Evolutionary conservation across 176 grass and related monocot species (phyloP).

Genomic region (Canna indica): DNA sequence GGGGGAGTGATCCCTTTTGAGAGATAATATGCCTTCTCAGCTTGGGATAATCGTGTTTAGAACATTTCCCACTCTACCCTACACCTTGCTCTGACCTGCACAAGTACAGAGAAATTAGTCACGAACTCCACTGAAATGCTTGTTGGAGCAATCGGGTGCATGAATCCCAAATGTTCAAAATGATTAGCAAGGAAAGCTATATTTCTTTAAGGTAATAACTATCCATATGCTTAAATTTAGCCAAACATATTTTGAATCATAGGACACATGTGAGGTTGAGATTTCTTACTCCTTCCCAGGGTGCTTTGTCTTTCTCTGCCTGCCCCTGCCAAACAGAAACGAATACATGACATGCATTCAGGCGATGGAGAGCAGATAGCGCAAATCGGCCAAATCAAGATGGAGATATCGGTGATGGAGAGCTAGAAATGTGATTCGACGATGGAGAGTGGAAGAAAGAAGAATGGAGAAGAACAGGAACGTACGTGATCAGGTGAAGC

Average conservation of each 20-base stretch:
- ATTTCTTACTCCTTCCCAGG: constrained; percentile 64
- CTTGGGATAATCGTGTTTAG: constrained; percentile 54
- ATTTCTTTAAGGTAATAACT: neutral
- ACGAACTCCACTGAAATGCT: neutral
- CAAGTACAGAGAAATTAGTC: neutral
- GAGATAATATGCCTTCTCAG: constrained; percentile 72
- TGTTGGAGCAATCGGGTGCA: neutral
- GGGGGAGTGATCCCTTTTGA: constrained; percentile 55
- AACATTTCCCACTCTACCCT: constrained; percentile 79
- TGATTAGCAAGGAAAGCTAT: neutral
- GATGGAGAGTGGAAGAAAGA: too few species aligned
- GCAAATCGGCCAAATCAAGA: too few species aligned
- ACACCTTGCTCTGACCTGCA: constrained; percentile 63
- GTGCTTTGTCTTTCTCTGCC: constrained; percentile 46
- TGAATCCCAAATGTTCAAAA: neutral
- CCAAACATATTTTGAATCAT: neutral
- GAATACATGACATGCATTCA: neutral
- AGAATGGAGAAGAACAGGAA: too few species aligned
- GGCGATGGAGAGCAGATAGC: too few species aligned
- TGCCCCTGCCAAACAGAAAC: constrained; percentile 38
- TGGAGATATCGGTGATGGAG: too few species aligned
- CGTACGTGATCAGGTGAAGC: too few species aligned
- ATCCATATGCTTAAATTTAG: neutral
- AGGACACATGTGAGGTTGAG: neutral
- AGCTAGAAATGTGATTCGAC: too few species aligned